Conservation (phyloP, 805 yeast species). For the Cyberlindnera misumaiensis region DNA sequence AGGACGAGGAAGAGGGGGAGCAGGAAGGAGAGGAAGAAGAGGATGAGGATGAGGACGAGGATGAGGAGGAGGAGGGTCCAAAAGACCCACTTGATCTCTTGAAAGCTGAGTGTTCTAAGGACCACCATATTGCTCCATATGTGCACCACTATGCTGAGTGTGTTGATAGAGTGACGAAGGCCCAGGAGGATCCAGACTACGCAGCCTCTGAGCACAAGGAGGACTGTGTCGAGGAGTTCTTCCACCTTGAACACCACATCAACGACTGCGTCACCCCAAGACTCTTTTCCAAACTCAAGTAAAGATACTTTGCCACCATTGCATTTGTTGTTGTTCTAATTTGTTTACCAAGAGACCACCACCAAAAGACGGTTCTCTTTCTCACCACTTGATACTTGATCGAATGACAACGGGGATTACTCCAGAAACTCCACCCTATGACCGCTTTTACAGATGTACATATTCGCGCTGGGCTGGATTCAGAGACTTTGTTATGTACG, state of each 20-base stretch:
- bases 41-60: constrained; percentile 51
- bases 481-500: neutral
- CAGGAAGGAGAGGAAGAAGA: constrained; percentile 26
- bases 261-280: constrained; percentile 90
- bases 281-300: constrained; percentile 80
- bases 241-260: constrained; percentile 92
- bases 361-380: too few relatives aligned
- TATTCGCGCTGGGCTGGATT: neutral
- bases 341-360: neutral
- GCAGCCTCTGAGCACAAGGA: constrained; percentile 79
- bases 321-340: neutral
- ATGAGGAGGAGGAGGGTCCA: constrained; percentile 67
- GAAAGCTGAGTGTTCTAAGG: constrained; percentile 62
- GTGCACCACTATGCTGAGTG: constrained; percentile 92
- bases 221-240: constrained; percentile 97
- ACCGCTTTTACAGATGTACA: neutral
- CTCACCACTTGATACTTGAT: neutral
- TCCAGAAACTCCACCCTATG: too few relatives aligned
- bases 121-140: constrained; percentile 60
- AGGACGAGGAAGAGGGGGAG: constrained; percentile 24
- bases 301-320: constrained; percentile 13
- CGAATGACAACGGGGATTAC: neutral
- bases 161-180: constrained; percentile 89
- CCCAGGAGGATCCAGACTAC: constrained; percentile 77
- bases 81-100: constrained; percentile 60